These are phyloP conservation scores for Rhizoctonia solani DNA, from an alignment of 1,284 basidiomycete genomes.

Conservation along the genomic window DNA sequence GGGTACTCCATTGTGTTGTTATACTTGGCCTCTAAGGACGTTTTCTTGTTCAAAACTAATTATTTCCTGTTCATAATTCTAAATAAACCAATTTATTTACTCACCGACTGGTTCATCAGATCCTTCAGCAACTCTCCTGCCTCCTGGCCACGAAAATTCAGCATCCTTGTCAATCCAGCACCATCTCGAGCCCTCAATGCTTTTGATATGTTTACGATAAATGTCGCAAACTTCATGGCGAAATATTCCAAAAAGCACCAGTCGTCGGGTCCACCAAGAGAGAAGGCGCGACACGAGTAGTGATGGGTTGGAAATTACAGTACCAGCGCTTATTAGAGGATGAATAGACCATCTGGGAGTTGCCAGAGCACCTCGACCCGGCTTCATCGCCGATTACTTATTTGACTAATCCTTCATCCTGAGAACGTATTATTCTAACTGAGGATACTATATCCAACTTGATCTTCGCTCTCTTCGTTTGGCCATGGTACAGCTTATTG, in stretches of 20 bases:
- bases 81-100: neutral
- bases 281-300: neutral
- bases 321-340: constrained; percentile 24
- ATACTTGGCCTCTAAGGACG: constrained; percentile 53
- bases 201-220: constrained; percentile 62
- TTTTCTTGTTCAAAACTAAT: neutral
- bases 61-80: neutral
- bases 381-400: constrained; percentile 11
- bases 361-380: constrained; percentile 5
- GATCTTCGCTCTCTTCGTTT: no score
- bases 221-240: constrained; percentile 62
- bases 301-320: constrained; percentile 20
- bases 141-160: constrained; percentile 51
- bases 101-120: constrained; percentile 39
- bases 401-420: neutral
- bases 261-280: neutral
- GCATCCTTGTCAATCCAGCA: constrained; percentile 66
- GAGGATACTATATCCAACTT: neutral
- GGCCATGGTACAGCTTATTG: constrained; percentile 56
- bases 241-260: constrained; percentile 34
- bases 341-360: constrained; percentile 19
- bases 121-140: constrained; percentile 37
- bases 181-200: constrained; percentile 67
- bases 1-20: constrained; percentile 66
- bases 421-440: neutral